Conservation (phyloP, 2,329 filamentous ascomycete species). For the Cladosporium velox region DNA sequence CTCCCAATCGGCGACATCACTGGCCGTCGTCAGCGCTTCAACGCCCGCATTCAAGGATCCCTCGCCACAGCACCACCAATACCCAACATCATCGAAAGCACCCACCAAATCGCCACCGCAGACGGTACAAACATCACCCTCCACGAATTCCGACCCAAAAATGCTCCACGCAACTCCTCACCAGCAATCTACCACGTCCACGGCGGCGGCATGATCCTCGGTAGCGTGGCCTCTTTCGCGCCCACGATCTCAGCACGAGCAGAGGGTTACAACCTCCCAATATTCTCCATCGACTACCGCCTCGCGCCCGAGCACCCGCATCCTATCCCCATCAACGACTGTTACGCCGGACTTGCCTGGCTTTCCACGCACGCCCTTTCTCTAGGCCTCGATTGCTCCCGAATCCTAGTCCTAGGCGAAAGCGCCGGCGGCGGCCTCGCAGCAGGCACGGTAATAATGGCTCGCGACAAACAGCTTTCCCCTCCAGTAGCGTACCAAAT, state of each 20-base stretch:
- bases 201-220: conserved; percentile 45
- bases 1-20: conserved; percentile 25
- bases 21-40: conserved; percentile 21
- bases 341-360: conserved; percentile 45
- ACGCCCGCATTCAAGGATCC: conserved; percentile 20
- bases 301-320: conserved; percentile 46
- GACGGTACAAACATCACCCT: conserved; percentile 11
- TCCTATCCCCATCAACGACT: conserved; percentile 44
- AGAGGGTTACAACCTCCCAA: conserved; percentile 35
- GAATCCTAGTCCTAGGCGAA: conserved; percentile 45
- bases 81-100: conserved; percentile 24
- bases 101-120: conserved; percentile 24
- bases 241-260: conserved; percentile 33
- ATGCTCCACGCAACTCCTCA: conserved; percentile 15
- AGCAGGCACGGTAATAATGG: conserved; percentile 43
- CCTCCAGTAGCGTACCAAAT: conserved; percentile 45
- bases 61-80: conserved; percentile 17
- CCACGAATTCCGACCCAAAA: conserved; percentile 27
- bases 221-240: conserved; percentile 34
- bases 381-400: conserved; percentile 45
- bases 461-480: conserved; percentile 27
- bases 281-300: conserved; percentile 42
- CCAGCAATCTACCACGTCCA: conserved; percentile 43
- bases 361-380: conserved; percentile 40
- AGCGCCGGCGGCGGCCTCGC: conserved; percentile 49